Evolutionary conservation across 208 protist genomes (phyloP).

Genomic region (Trypanosoma boissoni): DNA sequence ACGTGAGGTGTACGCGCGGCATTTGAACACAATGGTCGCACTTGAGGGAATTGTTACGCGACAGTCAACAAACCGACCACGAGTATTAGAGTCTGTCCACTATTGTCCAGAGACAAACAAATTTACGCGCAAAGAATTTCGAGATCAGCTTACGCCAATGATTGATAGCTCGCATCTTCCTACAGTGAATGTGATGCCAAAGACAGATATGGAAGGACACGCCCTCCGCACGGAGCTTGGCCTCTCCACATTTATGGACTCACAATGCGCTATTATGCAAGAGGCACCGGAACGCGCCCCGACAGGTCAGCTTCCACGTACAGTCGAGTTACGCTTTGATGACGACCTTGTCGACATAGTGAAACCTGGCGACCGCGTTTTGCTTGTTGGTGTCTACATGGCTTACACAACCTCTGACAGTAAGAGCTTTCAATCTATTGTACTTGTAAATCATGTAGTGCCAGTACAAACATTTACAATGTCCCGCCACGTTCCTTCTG

Average conservation of each 20-base stretch:
- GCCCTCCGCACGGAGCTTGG: constrained; percentile 97
- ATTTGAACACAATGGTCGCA: constrained; percentile 94
- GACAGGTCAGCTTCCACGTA: constrained; percentile 97
- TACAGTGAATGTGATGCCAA: constrained; percentile 90
- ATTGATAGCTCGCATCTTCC: constrained; percentile 85
- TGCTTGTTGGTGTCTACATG: constrained; percentile 95
- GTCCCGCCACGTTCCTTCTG: constrained; percentile 36
- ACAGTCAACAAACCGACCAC: constrained; percentile 84
- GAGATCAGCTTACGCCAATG: constrained; percentile 93
- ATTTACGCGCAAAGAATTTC: constrained; percentile 89
- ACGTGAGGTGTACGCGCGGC: constrained; percentile 86
- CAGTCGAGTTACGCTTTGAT: constrained; percentile 96
- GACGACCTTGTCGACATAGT: constrained; percentile 97
- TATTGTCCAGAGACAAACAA: constrained; percentile 94
- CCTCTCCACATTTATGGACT: constrained; percentile 96
- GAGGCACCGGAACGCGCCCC: constrained; percentile 98
- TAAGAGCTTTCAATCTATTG: constrained; percentile 91
- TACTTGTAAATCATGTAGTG: constrained; percentile 93
- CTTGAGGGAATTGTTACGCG: constrained; percentile 98
- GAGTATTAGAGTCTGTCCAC: constrained; percentile 92
- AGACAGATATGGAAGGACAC: constrained; percentile 95
- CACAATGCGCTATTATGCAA: constrained; percentile 94
- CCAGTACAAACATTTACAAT: constrained; percentile 51
- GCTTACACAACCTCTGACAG: constrained; percentile 82
- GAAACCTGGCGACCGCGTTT: constrained; percentile 96